Percentiles rank a stretch among this genome's conserved stretches.
Conservation (phyloP, 192 early-diverging fungal genomes). For the Podila horticola region DNA sequence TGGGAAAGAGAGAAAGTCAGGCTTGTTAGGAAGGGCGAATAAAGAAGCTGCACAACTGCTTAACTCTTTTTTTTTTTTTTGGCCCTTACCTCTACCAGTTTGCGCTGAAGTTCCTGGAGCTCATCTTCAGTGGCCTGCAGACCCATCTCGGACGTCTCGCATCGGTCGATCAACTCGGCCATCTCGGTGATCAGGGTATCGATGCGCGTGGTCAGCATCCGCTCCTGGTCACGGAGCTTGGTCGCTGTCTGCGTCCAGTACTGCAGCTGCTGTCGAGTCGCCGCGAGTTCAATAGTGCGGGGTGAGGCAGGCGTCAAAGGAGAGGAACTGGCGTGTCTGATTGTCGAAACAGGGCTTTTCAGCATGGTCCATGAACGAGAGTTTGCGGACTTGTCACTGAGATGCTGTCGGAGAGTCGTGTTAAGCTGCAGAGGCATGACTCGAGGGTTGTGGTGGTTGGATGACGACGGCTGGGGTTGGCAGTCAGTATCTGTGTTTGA, state of each 20-base stretch:
- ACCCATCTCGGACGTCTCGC: conserved; percentile 5
- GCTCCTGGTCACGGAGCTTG: conserved; percentile 13
- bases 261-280: conserved; percentile 1
- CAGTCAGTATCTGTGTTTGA: no score
- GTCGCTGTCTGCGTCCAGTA: conserved; percentile 18
- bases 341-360: not conserved
- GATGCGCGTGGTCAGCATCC: conserved; percentile 3
- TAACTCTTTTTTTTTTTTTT: not conserved
- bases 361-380: no score
- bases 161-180: conserved; percentile 10
- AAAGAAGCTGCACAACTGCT: no score
- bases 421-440: no score
- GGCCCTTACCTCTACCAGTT: conserved; percentile 8
- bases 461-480: no score
- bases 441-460: no score
- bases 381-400: not conserved
- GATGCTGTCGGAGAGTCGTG: not conserved
- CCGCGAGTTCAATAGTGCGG: conserved; percentile 9
- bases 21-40: no score
- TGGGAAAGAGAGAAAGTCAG: no score
- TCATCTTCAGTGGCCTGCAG: not conserved
- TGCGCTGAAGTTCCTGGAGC: not conserved
- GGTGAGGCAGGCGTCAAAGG: not conserved
- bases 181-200: conserved; percentile 17
- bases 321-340: not conserved